Evolutionary conservation across 768 basidiomycete genomes (phyloP).

Genomic region (Mycena capillaripes): DNA sequence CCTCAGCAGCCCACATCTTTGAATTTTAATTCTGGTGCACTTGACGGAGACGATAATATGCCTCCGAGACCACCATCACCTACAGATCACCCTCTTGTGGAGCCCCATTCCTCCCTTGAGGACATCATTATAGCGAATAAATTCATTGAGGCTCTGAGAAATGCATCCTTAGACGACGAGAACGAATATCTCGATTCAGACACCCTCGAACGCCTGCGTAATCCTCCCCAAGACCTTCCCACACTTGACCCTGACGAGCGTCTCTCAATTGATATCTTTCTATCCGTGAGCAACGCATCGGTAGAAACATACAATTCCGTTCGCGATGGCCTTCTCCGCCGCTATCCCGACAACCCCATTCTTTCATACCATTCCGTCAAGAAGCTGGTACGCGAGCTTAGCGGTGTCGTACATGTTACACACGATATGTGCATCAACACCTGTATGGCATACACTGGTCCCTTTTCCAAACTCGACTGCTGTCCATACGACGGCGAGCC

Average conservation of each 20-base stretch:
- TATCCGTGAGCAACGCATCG: constrained; percentile 39
- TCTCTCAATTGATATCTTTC: constrained; percentile 41
- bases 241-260: constrained; percentile 9
- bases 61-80: too few relatives aligned
- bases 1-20: too few relatives aligned
- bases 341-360: constrained; percentile 22
- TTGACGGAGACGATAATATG: too few relatives aligned
- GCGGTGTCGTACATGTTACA: not conserved
- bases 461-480: not conserved
- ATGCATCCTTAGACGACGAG: not conserved
- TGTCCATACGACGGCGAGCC: not conserved
- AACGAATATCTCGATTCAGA: not conserved
- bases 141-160: not conserved
- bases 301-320: constrained; percentile 39
- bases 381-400: not conserved
- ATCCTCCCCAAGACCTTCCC: not conserved
- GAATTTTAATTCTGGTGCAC: too few relatives aligned
- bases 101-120: not conserved
- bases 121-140: not conserved
- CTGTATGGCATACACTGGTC: not conserved
- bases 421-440: not conserved
- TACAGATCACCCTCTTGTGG: too few relatives aligned
- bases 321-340: constrained; percentile 20
- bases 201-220: not conserved
- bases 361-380: not conserved